Evolutionary conservation across 768 basidiomycete genomes (phyloP).

Genomic region (Xerocomellus amylosporus): DNA sequence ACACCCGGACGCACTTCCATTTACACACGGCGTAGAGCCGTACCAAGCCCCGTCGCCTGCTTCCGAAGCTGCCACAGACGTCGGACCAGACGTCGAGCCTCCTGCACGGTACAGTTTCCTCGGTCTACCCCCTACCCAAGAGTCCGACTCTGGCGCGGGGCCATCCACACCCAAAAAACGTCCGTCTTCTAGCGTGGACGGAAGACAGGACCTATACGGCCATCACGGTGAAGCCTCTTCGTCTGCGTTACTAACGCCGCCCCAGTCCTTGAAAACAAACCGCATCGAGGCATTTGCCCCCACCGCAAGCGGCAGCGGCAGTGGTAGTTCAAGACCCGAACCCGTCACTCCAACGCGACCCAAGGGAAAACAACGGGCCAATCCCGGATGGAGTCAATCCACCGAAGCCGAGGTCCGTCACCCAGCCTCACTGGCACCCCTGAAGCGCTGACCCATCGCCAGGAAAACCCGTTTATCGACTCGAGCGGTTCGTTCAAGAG

Average conservation of each 20-base stretch:
- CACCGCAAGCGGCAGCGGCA: background rate
- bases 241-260: constrained; percentile 21
- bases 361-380: constrained; percentile 26
- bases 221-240: background rate
- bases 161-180: constrained; percentile 20
- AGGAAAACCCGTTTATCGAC: too few species aligned
- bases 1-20: constrained; percentile 11
- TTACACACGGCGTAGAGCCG: constrained; percentile 9
- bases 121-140: constrained; percentile 14
- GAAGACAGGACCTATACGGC: background rate
- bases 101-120: constrained; percentile 20
- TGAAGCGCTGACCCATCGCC: background rate
- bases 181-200: too few species aligned
- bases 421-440: background rate
- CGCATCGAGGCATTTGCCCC: background rate
- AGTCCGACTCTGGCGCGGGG: background rate
- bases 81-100: background rate
- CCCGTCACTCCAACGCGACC: constrained; percentile 21
- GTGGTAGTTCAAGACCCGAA: background rate
- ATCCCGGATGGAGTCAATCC: background rate
- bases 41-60: background rate
- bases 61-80: background rate
- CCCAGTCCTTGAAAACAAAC: constrained; percentile 7
- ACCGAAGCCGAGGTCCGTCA: constrained; percentile 8
- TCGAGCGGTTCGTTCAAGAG: too few species aligned